A percentile compares a stretch with the other conserved stretches of the same genome.
phyloP scores from a whole-genome alignment of 768 basidiomycete species.

The Clitopilus hobsonii region DNA sequence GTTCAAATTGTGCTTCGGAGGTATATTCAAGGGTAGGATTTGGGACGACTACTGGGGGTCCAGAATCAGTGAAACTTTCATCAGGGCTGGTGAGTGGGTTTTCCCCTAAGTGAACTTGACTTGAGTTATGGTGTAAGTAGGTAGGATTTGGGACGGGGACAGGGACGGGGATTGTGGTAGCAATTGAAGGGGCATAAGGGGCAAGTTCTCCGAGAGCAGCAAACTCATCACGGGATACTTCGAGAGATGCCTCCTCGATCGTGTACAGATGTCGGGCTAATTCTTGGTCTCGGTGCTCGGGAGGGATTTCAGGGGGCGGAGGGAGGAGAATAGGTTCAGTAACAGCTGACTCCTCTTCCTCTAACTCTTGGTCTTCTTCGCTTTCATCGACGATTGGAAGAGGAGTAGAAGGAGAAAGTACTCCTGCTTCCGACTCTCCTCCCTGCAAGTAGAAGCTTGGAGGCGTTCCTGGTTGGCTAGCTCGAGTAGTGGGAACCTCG shows the following conservation, averaged over 20 bases:
- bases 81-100: not conserved
- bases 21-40: constrained; percentile 14
- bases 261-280: constrained; percentile 13
- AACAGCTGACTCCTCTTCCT: constrained; percentile 22
- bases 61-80: constrained; percentile 6
- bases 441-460: constrained; percentile 36
- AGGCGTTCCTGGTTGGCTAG: constrained; percentile 28
- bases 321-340: constrained; percentile 25
- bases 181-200: constrained; percentile 11
- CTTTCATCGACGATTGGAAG: constrained; percentile 22
- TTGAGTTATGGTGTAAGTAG: constrained; percentile 6
- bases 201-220: not conserved
- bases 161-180: constrained; percentile 9
- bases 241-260: constrained; percentile 12
- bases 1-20: not conserved
- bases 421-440: constrained; percentile 18
- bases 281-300: constrained; percentile 12
- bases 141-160: constrained; percentile 16
- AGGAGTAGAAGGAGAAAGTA: constrained; percentile 24
- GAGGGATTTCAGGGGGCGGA: constrained; percentile 28
- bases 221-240: constrained; percentile 2
- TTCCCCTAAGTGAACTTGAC: not conserved
- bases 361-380: too few relatives aligned
- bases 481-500: constrained; percentile 13
- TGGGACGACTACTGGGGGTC: constrained; percentile 19